A percentile compares a stretch with the other conserved stretches of the same genome.
These are phyloP conservation scores for Sextonia rubra DNA, from an alignment of 164 flowering plant genomes.

Conservation along the genomic window DNA sequence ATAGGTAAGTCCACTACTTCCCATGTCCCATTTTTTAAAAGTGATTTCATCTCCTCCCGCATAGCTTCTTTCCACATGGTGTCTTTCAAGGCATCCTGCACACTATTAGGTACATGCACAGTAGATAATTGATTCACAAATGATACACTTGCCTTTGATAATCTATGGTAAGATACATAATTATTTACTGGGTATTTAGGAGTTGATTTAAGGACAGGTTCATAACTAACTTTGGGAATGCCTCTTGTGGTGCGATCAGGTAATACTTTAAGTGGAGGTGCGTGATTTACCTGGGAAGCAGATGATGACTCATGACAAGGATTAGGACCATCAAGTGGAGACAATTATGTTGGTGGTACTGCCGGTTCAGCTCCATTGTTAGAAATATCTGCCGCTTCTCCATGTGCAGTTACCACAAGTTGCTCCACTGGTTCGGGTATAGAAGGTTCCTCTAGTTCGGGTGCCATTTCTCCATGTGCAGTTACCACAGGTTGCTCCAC, in stretches of 20 bases:
- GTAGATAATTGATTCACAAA: constrained; percentile 8
- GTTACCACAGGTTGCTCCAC: too few relatives aligned
- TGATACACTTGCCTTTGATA: neutral
- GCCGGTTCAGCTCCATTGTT: neutral
- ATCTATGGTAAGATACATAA: constrained; percentile 7
- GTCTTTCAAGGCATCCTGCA: constrained; percentile 7
- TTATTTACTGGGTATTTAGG: neutral
- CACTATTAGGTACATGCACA: constrained; percentile 13
- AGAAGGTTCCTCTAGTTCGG: too few relatives aligned
- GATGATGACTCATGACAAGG: too few relatives aligned
- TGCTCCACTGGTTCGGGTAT: too few relatives aligned
- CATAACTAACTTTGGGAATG: constrained; percentile 2
- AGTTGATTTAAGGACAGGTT: neutral
- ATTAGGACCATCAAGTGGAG: neutral
- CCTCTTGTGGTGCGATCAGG: constrained; percentile 8
- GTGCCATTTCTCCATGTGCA: too few relatives aligned
- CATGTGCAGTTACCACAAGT: too few relatives aligned
- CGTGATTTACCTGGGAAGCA: neutral
- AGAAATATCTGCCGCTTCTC: too few relatives aligned
- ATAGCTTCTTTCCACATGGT: constrained; percentile 8
- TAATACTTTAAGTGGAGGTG: neutral
- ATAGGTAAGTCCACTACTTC: constrained; percentile 5
- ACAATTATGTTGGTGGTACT: constrained; percentile 2
- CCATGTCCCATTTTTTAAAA: constrained; percentile 14
- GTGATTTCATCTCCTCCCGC: constrained; percentile 16